phyloP scores from a whole-genome alignment of 495 filamentous ascomycete genomes.

The Stereocaulon alpinum region DNA sequence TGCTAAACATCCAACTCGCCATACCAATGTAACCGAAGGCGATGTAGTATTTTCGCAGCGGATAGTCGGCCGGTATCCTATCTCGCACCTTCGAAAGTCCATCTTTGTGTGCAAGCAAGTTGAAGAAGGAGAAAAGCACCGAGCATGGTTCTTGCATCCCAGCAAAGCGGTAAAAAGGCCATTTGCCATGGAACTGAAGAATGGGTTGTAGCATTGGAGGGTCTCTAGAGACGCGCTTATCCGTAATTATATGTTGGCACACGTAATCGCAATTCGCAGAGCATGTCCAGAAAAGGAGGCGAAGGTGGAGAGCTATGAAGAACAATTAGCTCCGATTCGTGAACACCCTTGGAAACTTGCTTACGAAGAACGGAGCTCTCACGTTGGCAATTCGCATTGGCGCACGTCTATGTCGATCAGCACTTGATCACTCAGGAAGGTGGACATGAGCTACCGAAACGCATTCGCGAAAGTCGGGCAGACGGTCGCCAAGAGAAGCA shows the following conservation, averaged over 20 bases:
- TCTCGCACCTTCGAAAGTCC: constrained; percentile 63
- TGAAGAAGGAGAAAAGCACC: constrained; percentile 85
- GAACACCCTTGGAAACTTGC: constrained; percentile 10
- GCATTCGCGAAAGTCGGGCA: constrained; percentile 85
- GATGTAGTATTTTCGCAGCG: constrained; percentile 71
- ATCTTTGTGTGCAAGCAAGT: constrained; percentile 75
- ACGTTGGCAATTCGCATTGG: constrained; percentile 62
- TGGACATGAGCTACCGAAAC: constrained; percentile 51
- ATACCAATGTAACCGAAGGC: constrained; percentile 72
- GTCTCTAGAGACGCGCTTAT: constrained; percentile 53
- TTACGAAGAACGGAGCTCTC: constrained; percentile 40
- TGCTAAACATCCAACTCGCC: constrained; percentile 74
- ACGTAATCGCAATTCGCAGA: constrained; percentile 93
- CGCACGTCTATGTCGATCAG: constrained; percentile 54
- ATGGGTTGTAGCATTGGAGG: constrained; percentile 54
- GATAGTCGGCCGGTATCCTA: constrained; percentile 58
- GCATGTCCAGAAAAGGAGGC: constrained; percentile 53
- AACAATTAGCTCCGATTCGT: not conserved
- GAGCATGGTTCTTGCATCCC: constrained; percentile 92
- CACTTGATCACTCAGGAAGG: not conserved
- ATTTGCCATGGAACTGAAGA: constrained; percentile 98
- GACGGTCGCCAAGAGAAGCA: constrained; percentile 74
- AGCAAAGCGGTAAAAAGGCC: constrained; percentile 83
- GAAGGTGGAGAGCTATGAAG: constrained; percentile 37
- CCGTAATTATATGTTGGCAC: constrained; percentile 89